Evolutionary conservation across 2,329 filamentous ascomycete species (phyloP), one percentile per base, ranked within the genome.

Genomic region (Sordariomycetes sp.): DNA sequence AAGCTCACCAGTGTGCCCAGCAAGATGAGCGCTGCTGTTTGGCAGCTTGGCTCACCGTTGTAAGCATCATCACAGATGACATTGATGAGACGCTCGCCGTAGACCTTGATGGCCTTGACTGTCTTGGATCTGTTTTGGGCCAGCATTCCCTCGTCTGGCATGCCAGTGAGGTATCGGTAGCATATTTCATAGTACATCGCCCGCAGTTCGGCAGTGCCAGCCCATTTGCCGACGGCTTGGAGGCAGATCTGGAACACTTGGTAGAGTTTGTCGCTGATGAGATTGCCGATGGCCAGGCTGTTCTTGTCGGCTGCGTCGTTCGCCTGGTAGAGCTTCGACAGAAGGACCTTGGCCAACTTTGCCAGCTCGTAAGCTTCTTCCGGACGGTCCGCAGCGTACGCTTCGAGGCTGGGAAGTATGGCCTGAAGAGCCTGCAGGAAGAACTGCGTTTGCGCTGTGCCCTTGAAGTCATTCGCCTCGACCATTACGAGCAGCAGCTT

Each of bases 61-160:
- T 88, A 90, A 15, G 87, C 88, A 61, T 98, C 92, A 49, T 98
- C 92, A 51, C 88, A 95, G 28, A 95, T 70, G 18, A 86, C 78
- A 46, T 90, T 86, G 39, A 96, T 72, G 25, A 96, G 67, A 35
- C 83, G 73, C 47, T 86, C 83, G 25, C 92, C 88, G 29, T 72
- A 73, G 10, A 68, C 54, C 32, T 67, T 64, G 26, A 86, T 79
- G 5, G 81, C 76, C 54, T 85, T 86, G 45, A 93, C 71, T 2
- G 83, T 80, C 51, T 84, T 72, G 19, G 61, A 57, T 14, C 68
- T 63, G 24, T 63, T 67, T 3, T 66, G 60, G 11, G 56, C 54
- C 27, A 64, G 53, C 34, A 70, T 59, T 25, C 70, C 63, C 32
- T 70, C 59, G 39, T 75, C 67, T 7, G 72, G 58, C 45, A 88